Evolutionary conservation across 1,139 yeast genomes (phyloP).

Genomic region (Hansenula sp.): DNA sequence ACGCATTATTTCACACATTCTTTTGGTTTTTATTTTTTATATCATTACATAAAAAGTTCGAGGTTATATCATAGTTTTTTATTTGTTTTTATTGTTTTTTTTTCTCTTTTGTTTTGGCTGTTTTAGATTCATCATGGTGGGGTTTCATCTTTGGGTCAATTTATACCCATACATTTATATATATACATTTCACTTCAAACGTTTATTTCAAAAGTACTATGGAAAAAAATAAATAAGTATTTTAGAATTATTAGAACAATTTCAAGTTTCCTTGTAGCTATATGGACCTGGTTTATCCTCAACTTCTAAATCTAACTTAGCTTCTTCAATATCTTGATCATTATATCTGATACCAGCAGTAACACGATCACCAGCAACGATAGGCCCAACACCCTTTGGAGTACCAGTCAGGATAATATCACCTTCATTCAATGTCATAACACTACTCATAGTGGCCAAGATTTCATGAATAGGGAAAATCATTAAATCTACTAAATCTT

Average conservation of each 20-base stretch:
- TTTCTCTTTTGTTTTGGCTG: neutral
- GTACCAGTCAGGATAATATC: conserved; percentile 93
- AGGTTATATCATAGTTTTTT: too few relatives aligned
- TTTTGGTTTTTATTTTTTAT: too few relatives aligned
- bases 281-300: conserved; percentile 82
- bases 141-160: too few relatives aligned
- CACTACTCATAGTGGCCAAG: conserved; percentile 72
- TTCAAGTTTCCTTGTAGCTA: conserved; percentile 49
- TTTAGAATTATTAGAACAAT: neutral
- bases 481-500: conserved; percentile 82
- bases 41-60: too few relatives aligned
- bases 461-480: conserved; percentile 81
- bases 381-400: conserved; percentile 93
- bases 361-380: conserved; percentile 73
- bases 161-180: neutral
- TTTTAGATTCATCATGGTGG: too few relatives aligned
- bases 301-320: conserved; percentile 49
- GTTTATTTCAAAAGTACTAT: too few relatives aligned
- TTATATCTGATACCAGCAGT: conserved; percentile 51
- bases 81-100: neutral
- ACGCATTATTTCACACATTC: too few relatives aligned
- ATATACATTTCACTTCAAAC: too few relatives aligned
- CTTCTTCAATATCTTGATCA: conserved; percentile 50
- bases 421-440: conserved; percentile 88
- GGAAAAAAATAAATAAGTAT: too few relatives aligned